A percentile compares a stretch with the other conserved stretches of the same genome.
These are phyloP conservation scores for Mentha longifolia DNA, from an alignment of 257 asterid genomes.

Conservation along the genomic window DNA sequence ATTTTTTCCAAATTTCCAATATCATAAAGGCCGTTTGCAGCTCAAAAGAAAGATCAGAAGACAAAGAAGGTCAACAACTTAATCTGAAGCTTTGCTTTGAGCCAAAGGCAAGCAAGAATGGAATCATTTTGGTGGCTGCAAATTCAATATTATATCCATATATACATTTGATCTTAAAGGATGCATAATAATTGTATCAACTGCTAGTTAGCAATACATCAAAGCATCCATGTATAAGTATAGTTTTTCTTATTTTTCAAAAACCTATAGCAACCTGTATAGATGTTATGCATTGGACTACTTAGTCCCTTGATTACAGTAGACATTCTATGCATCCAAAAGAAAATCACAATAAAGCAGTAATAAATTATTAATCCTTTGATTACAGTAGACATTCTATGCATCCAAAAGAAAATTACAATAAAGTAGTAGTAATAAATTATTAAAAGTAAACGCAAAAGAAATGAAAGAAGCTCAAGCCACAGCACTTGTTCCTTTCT, in stretches of 20 bases:
- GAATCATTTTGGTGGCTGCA: background rate
- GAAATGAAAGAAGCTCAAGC: too few relatives aligned
- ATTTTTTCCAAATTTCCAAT: conserved; percentile 28
- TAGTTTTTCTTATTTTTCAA: background rate
- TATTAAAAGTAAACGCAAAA: too few relatives aligned
- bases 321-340: background rate
- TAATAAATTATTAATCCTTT: too few relatives aligned
- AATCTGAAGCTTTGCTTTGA: background rate
- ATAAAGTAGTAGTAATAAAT: too few relatives aligned
- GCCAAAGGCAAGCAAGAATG: background rate
- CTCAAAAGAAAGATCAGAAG: background rate
- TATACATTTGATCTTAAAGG: background rate
- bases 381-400: too few relatives aligned
- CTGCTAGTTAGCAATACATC: background rate
- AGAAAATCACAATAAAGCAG: too few relatives aligned
- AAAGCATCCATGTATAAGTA: background rate
- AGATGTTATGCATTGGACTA: background rate
- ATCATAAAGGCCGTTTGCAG: conserved; percentile 10
- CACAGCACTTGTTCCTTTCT: too few relatives aligned
- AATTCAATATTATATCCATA: background rate
- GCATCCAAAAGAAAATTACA: too few relatives aligned
- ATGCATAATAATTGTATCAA: background rate
- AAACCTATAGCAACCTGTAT: too few relatives aligned
- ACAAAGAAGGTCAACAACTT: background rate
- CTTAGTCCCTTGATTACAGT: background rate